Conservation (phyloP, 495 filamentous ascomycete species). For the Xylaria telfairii region DNA sequence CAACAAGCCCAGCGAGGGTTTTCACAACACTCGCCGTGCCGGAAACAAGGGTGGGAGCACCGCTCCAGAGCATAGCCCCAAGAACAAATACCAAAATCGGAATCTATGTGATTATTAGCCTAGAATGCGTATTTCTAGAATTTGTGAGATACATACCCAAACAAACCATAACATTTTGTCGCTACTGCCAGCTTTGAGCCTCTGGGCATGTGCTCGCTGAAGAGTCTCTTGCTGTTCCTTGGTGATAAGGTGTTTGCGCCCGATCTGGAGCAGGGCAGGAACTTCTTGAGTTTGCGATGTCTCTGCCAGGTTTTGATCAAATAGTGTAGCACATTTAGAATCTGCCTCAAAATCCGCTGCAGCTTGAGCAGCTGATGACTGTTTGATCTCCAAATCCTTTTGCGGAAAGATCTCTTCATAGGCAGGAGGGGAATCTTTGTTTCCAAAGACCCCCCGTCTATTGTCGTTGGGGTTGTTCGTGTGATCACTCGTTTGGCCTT, state of each 20-base stretch:
- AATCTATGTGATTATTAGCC: conserved; percentile 34
- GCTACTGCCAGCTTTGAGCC: conserved; percentile 73
- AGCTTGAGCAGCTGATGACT: conserved; percentile 63
- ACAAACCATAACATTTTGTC: conserved; percentile 85
- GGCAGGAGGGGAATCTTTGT: conserved; percentile 60
- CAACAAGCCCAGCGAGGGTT: conserved; percentile 16
- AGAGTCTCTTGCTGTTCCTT: conserved; percentile 77
- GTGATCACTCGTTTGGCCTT: conserved; percentile 45
- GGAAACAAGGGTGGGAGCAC: conserved; percentile 61
- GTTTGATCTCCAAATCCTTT: conserved; percentile 63
- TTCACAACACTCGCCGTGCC: conserved; percentile 35
- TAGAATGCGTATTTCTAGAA: not conserved
- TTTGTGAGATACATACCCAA: conserved; percentile 65
- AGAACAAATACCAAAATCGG: conserved; percentile 65
- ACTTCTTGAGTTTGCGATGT: conserved; percentile 37
- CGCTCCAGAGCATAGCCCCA: conserved; percentile 66
- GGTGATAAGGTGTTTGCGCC: conserved; percentile 61
- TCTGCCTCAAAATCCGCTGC: conserved; percentile 70
- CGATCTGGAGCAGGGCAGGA: conserved; percentile 57
- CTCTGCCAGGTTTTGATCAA: conserved; percentile 46
- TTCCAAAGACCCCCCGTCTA: conserved; percentile 70
- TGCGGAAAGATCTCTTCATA: conserved; percentile 82
- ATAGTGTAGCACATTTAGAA: conserved; percentile 66
- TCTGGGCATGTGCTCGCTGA: conserved; percentile 71
- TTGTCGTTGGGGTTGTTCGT: conserved; percentile 57